A percentile compares a stretch with the other conserved stretches of the same genome.
These are phyloP conservation scores for Auriculariales sp. DNA, from an alignment of 768 basidiomycete genomes.

Conservation along the genomic window DNA sequence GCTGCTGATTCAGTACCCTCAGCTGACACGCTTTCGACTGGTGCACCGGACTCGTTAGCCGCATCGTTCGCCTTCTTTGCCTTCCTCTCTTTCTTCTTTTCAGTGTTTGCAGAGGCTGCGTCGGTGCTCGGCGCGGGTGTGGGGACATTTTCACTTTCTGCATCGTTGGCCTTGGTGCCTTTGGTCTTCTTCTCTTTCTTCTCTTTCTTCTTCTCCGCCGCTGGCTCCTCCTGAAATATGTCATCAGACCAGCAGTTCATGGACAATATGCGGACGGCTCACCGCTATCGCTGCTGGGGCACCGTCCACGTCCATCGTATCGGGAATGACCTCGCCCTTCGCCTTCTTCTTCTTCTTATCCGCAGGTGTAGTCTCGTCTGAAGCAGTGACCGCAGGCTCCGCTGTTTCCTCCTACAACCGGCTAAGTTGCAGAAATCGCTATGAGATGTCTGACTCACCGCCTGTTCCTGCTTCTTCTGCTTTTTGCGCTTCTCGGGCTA, in stretches of 20 bases:
- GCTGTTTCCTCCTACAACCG: too few species aligned
- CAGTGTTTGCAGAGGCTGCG: constrained; percentile 9
- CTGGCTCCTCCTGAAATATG: constrained; percentile 8
- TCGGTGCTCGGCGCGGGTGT: not conserved
- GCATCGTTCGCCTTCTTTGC: constrained; percentile 8
- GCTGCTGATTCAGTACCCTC: not conserved
- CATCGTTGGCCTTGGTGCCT: not conserved
- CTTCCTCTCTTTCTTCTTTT: constrained; percentile 14
- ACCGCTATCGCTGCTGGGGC: too few species aligned
- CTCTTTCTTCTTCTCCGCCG: constrained; percentile 8
- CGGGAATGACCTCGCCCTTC: too few species aligned
- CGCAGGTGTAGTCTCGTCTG: too few species aligned
- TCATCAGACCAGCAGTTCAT: not conserved
- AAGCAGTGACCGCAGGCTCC: too few species aligned
- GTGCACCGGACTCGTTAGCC: constrained; percentile 3
- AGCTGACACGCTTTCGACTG: not conserved
- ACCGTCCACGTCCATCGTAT: too few species aligned
- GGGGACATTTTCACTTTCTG: not conserved
- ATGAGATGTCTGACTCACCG: constrained; percentile 2
- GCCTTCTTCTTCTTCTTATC: too few species aligned
- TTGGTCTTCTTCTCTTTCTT: constrained; percentile 26
- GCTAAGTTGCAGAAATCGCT: too few species aligned
- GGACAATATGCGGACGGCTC: not conserved
- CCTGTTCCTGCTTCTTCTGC: constrained; percentile 1
- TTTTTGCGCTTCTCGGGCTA: constrained; percentile 1